These are phyloP conservation scores for Colletotrichum sp. DNA, from an alignment of 2,329 filamentous ascomycete genomes.

Conservation along the genomic window DNA sequence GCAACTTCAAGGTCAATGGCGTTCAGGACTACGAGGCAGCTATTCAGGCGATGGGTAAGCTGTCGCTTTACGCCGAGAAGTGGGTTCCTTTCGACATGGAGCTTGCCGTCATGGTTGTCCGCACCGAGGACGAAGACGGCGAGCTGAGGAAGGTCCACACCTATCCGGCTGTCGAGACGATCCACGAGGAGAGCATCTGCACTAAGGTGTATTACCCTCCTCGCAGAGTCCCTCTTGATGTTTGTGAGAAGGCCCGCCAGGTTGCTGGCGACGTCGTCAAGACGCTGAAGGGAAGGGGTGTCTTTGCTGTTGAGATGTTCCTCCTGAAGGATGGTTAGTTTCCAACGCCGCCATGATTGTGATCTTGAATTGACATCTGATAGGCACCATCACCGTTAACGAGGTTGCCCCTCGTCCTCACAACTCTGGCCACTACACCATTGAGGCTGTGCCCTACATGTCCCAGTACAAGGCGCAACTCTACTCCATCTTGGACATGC, in stretches of 20 bases:
- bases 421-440: constrained; percentile 95
- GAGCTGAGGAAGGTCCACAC: constrained; percentile 61
- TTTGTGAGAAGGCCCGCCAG: constrained; percentile 71
- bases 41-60: constrained; percentile 68
- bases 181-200: constrained; percentile 96
- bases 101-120: constrained; percentile 92
- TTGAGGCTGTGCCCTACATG: constrained; percentile 84
- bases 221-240: constrained; percentile 65
- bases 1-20: constrained; percentile 59
- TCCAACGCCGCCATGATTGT: not conserved
- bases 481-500: constrained; percentile 75
- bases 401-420: constrained; percentile 79
- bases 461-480: constrained; percentile 95
- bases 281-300: constrained; percentile 84
- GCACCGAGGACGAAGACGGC: constrained; percentile 73
- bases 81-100: constrained; percentile 88
- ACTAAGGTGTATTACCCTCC: constrained; percentile 90
- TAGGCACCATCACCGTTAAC: constrained; percentile 74
- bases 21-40: constrained; percentile 63
- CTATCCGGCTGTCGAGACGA: constrained; percentile 91
- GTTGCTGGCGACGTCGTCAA: constrained; percentile 81
- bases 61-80: constrained; percentile 86
- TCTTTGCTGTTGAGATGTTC: constrained; percentile 98
- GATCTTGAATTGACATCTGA: not conserved
- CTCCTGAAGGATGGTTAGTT: constrained; percentile 70